Evolutionary conservation across 495 filamentous ascomycete genomes (phyloP), one percentile per base, ranked within the genome.

Genomic region (Evansstolkia leycettana): DNA sequence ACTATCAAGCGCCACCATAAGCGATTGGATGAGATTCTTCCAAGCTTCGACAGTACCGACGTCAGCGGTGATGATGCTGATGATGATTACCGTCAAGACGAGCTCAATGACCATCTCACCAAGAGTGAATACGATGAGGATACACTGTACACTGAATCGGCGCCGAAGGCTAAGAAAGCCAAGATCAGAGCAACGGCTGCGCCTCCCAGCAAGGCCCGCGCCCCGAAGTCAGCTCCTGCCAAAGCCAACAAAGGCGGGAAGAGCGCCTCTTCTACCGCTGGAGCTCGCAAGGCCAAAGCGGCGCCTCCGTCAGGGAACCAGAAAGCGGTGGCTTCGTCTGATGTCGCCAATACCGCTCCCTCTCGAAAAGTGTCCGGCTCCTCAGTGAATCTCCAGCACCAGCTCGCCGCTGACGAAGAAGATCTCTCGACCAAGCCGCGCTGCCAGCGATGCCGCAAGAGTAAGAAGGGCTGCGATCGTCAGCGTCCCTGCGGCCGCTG

Each of bases 401-500:
- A 73, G 42, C 75, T 87, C 32, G 82, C 75, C 31, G 76, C 75
- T 3, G 90, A 94, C 41, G 84, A 93, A 28, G 84, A 92, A 32
- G 87, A 94, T 43, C 64, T 94, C 13, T 92, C 84, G 1, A 84
- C 81, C 25, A 94, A 95, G 60, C 90, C 90, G 18, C 88, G 90
- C 44, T 98, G 90, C 69, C 90, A 96, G 54, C 83, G 90, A 30
- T 98, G 90, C 67, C 80, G 90, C 41, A 96, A 96, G 73, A 95
- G 88, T 56, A 98, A 98, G 71, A 98, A 98, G 61, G 90, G 90
- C 5, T 98, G 90, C 52, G 92, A 98, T 65, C 78, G 90, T 36
- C 87, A 94, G 50, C 78, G 90, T 27, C 90, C 90, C 8, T 98
- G 90, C 50, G 82, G 84, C 25, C 74, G 90, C 40, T 98, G 90